phyloP scores from a whole-genome alignment of 805 yeast genomes.

The Lachancea nothofagi region DNA sequence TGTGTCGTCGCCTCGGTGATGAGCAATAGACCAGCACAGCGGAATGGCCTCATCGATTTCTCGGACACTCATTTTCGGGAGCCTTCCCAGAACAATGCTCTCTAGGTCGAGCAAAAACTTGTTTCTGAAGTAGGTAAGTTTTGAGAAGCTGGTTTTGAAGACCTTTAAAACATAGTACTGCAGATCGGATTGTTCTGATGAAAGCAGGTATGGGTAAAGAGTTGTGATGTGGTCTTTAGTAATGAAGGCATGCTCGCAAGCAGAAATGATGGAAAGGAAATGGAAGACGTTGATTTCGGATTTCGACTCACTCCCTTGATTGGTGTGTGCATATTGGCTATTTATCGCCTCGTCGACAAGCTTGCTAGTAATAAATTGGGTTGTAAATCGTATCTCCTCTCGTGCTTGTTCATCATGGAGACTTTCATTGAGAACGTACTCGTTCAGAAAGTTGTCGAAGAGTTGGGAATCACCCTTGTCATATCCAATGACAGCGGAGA shows the following conservation, averaged over 20 bases:
- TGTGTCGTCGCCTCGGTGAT: constrained; percentile 39
- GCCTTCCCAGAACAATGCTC: constrained; percentile 43
- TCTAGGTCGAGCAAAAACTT: constrained; percentile 48
- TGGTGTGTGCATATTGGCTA: constrained; percentile 29
- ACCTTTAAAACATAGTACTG: constrained; percentile 49
- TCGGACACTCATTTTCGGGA: constrained; percentile 53
- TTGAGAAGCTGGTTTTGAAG: constrained; percentile 45
- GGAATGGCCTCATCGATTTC: constrained; percentile 76
- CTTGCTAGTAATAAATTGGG: constrained; percentile 14
- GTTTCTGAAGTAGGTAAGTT: constrained; percentile 41
- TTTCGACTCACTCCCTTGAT: constrained; percentile 7
- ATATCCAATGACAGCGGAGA: constrained; percentile 36
- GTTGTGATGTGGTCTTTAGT: constrained; percentile 61
- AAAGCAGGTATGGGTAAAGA: constrained; percentile 58
- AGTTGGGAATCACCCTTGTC: constrained; percentile 39
- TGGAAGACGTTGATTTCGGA: constrained; percentile 19
- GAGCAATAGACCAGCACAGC: constrained; percentile 53
- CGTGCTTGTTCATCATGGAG: constrained; percentile 14
- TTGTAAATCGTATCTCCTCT: background rate
- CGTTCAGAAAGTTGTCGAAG: constrained; percentile 45
- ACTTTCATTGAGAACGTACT: constrained; percentile 36
- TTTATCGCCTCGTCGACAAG: constrained; percentile 27
- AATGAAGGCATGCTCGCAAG: constrained; percentile 47
- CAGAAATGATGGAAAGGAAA: constrained; percentile 51
- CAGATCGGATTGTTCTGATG: constrained; percentile 40